Evolutionary conservation across 1,139 yeast species (phyloP), one percentile per base, ranked within the genome.

Genomic region (Entelexis sorbosivorans): DNA sequence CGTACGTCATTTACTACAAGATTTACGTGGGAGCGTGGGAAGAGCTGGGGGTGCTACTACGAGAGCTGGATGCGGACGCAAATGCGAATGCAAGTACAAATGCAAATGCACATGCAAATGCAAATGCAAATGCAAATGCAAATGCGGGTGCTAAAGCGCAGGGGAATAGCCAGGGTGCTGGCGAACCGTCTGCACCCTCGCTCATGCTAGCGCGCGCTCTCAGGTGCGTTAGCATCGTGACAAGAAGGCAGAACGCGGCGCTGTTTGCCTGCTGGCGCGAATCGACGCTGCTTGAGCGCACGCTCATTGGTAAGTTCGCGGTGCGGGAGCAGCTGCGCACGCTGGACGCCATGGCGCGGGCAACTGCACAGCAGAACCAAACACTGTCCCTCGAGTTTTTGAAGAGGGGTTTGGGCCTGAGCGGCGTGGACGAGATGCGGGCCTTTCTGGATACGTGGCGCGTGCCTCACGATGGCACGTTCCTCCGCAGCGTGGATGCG

Each of bases 401-500:
- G 17, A 16, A 19, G 1, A 5, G 17, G 2, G 44, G 47, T 24
- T n/a, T 51, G 19, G 56, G 56, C 2, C 16, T 32, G 6, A 2
- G 5, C n/a, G n/a, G 14, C 6, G 11, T 11, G 2, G 38, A 35
- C 7, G 44, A 44, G 22, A 13, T 42, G 17, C 6, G 16, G 8
- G 34, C 24, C 13, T 19, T 47, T 14, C 40, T 53, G 14, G 20
- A 31, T 9, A 16, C n/a, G 9, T 43, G 47, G 50, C 31, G 26
- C 14, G 43, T 53, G 10, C 48, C 50, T 3, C 44, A 17, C 13
- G 28, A 13, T 8, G 43, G 31, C 16, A n/a, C 20, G 11, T 22
- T 11, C 13, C 24, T 50, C 9, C 5, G 11, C 16, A 24, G 36
- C 11, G 44, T 51, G 48, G 9, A 72, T 69, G 29, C 76, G 6